These are phyloP conservation scores for Acanthamoeba sp. DNA, from an alignment of 208 protist genomes.

Conservation along the genomic window DNA sequence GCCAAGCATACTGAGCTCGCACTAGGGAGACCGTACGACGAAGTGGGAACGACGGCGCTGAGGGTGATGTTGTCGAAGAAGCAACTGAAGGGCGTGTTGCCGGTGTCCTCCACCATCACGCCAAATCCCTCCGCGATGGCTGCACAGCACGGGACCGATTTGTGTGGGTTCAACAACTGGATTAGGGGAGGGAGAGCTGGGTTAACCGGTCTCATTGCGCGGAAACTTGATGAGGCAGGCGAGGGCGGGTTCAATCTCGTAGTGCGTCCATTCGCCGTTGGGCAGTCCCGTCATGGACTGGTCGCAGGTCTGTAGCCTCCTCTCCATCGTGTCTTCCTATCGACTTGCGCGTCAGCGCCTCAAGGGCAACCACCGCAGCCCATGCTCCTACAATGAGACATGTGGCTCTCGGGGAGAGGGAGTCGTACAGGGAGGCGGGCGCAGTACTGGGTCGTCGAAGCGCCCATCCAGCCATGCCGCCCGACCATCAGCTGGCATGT, in stretches of 20 bases:
- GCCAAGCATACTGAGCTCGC: too few species aligned
- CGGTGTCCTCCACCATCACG: neutral
- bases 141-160: too few species aligned
- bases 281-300: neutral
- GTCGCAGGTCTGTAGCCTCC: neutral
- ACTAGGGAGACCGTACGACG: too few species aligned
- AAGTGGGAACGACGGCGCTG: neutral
- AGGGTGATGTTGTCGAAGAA: slow-evolving; percentile 4
- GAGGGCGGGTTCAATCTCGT: neutral
- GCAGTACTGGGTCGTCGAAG: neutral
- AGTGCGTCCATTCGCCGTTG: neutral
- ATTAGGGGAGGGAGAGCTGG: neutral
- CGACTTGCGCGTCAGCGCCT: neutral
- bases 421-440: neutral
- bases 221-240: neutral
- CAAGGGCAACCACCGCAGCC: too few species aligned
- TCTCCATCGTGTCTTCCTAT: neutral
- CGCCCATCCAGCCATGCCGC: neutral
- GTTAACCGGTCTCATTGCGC: neutral
- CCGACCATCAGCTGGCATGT: neutral
- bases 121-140: neutral
- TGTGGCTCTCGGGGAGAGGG: neutral
- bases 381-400: too few species aligned
- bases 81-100: neutral
- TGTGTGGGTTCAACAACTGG: too few species aligned